phyloP scores from a whole-genome alignment of 2,329 filamentous ascomycete species.

The Myriangium duriaei region DNA sequence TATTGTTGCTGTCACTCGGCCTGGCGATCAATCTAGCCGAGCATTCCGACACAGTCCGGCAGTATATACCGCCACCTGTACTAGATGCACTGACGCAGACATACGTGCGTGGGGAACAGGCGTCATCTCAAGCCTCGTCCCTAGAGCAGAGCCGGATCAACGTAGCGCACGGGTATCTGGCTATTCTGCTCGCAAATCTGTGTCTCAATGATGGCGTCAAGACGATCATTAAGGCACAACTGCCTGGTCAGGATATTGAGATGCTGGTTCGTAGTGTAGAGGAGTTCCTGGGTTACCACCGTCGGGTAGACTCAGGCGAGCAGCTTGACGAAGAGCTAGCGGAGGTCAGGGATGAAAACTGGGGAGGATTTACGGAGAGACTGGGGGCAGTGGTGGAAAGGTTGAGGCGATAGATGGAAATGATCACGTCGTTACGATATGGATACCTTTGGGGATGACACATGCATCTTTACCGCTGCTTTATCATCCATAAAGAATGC shows the following conservation, averaged over 20 bases:
- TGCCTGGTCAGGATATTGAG: slow-evolving; percentile 37
- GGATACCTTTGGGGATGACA: too few species aligned
- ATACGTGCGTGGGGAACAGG: slow-evolving; percentile 19
- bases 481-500: too few species aligned
- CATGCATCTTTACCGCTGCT: too few species aligned
- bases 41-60: slow-evolving; percentile 43
- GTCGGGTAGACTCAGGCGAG: slow-evolving; percentile 42
- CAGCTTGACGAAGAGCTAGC: slow-evolving; percentile 27
- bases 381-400: slow-evolving; percentile 39
- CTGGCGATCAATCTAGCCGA: slow-evolving; percentile 82
- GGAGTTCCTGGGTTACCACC: slow-evolving; percentile 50
- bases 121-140: slow-evolving; percentile 46
- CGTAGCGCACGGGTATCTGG: slow-evolving; percentile 75
- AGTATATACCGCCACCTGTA: slow-evolving; percentile 8
- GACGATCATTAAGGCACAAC: slow-evolving; percentile 17
- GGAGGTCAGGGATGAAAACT: slow-evolving; percentile 34
- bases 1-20: slow-evolving; percentile 65
- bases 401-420: background rate
- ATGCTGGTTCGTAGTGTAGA: slow-evolving; percentile 45
- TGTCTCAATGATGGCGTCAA: slow-evolving; percentile 45
- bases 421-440: too few species aligned
- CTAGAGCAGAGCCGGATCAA: slow-evolving; percentile 61
- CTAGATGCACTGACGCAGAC: slow-evolving; percentile 17
- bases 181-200: slow-evolving; percentile 71
- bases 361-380: slow-evolving; percentile 40